phyloP scores from a whole-genome alignment of 148 eudicot species.

The Polygonum maritimum region DNA sequence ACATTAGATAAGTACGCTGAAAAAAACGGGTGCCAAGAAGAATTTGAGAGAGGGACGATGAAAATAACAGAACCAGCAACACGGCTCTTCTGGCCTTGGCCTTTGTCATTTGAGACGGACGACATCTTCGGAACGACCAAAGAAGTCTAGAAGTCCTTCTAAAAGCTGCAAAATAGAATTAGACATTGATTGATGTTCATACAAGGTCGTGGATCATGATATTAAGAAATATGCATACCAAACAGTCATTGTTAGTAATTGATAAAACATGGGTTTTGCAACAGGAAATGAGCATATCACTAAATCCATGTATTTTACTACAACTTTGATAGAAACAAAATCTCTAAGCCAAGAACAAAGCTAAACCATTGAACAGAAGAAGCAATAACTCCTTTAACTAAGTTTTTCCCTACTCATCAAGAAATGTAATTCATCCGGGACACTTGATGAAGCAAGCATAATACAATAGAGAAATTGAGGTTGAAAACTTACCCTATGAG shows the following conservation, averaged over 20 bases:
- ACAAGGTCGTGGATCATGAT: not conserved
- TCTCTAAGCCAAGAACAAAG: not conserved
- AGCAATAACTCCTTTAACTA: not conserved
- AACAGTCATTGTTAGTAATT: not conserved
- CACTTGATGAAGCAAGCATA: not conserved
- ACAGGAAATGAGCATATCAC: not conserved
- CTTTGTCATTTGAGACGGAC: conserved; percentile 43
- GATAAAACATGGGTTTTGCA: not conserved
- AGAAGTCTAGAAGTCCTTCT: conserved; percentile 66
- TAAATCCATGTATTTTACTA: not conserved
- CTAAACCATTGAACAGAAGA: not conserved
- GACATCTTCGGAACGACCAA: conserved; percentile 45
- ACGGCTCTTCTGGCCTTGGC: conserved; percentile 16
- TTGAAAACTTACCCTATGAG: conserved; percentile 62
- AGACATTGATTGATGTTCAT: too few relatives aligned
- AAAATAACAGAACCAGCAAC: too few relatives aligned
- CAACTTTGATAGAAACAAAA: not conserved
- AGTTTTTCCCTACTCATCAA: not conserved
- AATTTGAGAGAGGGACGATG: too few relatives aligned
- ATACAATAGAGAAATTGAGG: not conserved
- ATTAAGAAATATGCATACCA: not conserved
- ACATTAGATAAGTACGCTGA: too few relatives aligned
- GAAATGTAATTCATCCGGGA: not conserved
- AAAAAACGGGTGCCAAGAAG: too few relatives aligned
- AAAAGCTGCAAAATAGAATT: conserved; percentile 31